These are phyloP conservation scores for Eucalyptus globulus DNA, from an alignment of 345 rosid species.

Conservation along the genomic window DNA sequence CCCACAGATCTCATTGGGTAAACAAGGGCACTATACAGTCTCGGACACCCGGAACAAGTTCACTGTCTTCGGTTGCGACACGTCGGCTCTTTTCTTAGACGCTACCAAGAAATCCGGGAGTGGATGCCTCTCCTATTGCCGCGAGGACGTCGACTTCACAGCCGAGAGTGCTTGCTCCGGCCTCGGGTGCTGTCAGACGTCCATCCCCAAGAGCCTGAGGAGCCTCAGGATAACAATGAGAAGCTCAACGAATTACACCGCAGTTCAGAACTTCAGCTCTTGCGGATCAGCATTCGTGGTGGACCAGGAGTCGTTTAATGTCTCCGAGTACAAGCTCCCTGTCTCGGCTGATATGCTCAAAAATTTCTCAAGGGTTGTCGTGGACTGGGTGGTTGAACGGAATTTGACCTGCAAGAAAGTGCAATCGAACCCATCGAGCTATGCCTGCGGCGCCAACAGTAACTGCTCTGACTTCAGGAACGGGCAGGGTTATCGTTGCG, in stretches of 20 bases:
- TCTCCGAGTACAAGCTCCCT: neutral
- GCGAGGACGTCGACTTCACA: no score
- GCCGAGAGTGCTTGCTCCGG: no score
- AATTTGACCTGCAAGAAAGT: neutral
- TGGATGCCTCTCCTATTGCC: neutral
- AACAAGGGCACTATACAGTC: neutral
- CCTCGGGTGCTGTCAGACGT: no score
- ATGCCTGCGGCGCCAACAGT: neutral
- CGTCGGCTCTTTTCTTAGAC: neutral
- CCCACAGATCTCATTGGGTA: accelerated
- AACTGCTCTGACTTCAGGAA: accelerated
- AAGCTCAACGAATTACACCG: accelerated
- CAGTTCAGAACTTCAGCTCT: accelerated
- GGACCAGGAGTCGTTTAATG: neutral
- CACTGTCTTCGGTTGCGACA: neutral
- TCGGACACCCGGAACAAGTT: neutral
- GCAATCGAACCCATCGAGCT: neutral
- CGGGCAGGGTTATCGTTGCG: neutral
- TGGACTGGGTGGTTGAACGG: neutral
- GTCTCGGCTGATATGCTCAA: accelerated
- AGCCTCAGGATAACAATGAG: no score
- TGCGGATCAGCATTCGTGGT: neutral
- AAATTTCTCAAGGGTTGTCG: accelerated
- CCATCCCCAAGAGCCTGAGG: no score
- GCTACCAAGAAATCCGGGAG: accelerated